phyloP scores from a whole-genome alignment of 2,329 filamentous ascomycete genomes.

The Plectosphaerella cucumerina region DNA sequence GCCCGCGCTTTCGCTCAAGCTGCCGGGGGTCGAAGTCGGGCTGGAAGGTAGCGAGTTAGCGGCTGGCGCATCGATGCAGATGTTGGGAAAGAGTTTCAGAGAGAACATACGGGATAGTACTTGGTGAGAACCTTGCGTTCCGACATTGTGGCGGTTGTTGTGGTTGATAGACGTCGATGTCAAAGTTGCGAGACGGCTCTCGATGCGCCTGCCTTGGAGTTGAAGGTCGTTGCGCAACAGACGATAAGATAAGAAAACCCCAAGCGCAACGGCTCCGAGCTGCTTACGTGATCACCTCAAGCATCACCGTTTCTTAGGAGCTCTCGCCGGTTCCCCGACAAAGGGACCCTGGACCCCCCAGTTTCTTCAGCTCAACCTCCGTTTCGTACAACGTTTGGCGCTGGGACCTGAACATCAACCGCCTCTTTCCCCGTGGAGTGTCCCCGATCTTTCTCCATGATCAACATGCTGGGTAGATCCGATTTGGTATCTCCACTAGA shows the following conservation, averaged over 20 bases:
- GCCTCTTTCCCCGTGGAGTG: not conserved
- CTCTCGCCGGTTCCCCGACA: conserved; percentile 1
- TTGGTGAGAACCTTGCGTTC: conserved; percentile 74
- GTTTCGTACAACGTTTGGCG: not conserved
- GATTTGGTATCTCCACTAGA: not conserved
- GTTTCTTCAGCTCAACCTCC: not conserved
- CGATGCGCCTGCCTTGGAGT: not conserved
- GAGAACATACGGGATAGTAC: conserved; percentile 4
- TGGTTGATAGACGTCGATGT: not conserved
- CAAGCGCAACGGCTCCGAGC: not conserved
- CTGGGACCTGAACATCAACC: not conserved
- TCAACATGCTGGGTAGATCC: not conserved
- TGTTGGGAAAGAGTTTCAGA: not conserved
- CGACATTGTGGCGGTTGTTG: conserved; percentile 57
- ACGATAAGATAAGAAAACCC: not conserved
- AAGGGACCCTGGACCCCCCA: no score
- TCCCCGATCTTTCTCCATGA: not conserved
- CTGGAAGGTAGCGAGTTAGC: conserved; percentile 36
- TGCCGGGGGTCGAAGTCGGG: conserved; percentile 88
- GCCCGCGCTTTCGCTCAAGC: conserved; percentile 64
- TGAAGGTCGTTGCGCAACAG: not conserved
- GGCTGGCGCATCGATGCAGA: not conserved
- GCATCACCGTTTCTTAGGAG: not conserved
- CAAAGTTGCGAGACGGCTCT: not conserved
- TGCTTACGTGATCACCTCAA: not conserved